phyloP scores from a whole-genome alignment of 768 basidiomycete species.

The Podaxis sp. region DNA sequence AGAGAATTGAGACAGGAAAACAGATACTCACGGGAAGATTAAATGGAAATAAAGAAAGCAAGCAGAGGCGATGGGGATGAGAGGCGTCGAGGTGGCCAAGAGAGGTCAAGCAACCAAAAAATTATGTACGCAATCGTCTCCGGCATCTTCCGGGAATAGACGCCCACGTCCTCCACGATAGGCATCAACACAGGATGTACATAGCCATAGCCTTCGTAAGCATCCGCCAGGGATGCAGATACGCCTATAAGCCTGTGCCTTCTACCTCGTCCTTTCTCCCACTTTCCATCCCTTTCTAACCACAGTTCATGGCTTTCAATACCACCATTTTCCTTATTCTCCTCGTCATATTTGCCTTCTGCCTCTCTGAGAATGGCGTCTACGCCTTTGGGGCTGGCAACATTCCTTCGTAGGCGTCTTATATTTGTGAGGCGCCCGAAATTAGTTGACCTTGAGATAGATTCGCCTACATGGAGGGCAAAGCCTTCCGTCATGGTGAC shows the following conservation, averaged over 20 bases:
- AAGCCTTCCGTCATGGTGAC: slow-evolving; percentile 87
- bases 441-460: slow-evolving; percentile 33
- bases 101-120: slow-evolving; percentile 13
- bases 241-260: neutral
- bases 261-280: neutral
- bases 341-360: slow-evolving; percentile 52
- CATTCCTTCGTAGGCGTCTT: slow-evolving; percentile 62
- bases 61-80: slow-evolving; percentile 13
- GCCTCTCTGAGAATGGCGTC: slow-evolving; percentile 55
- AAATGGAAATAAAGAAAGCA: slow-evolving; percentile 24
- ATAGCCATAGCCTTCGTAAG: neutral
- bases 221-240: neutral
- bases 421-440: slow-evolving; percentile 13
- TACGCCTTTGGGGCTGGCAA: slow-evolving; percentile 84
- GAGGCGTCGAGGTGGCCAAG: slow-evolving; percentile 15
- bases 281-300: neutral
- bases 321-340: slow-evolving; percentile 41
- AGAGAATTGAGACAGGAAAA: slow-evolving; percentile 22
- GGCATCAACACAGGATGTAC: neutral
- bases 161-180: neutral
- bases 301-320: slow-evolving; percentile 29
- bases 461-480: slow-evolving; percentile 84
- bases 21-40: slow-evolving; percentile 30
- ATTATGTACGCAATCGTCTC: slow-evolving; percentile 15
- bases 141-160: slow-evolving; percentile 18